These are phyloP conservation scores for Amborella trichopoda DNA, from an alignment of 164 flowering plant genomes.

Conservation along the genomic window DNA sequence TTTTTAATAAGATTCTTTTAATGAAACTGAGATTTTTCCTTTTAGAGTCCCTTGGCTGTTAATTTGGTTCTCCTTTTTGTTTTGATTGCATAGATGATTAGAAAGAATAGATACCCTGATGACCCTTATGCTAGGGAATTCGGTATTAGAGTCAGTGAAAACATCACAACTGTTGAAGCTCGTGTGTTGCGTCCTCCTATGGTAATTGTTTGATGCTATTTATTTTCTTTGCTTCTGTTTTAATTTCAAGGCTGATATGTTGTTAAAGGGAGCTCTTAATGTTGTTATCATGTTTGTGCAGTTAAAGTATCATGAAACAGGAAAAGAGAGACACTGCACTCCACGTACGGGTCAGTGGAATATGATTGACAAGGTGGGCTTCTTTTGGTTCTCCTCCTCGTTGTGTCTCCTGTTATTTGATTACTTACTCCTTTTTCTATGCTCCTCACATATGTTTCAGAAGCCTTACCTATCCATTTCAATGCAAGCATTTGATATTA, in stretches of 20 bases:
- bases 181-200: conserved; percentile 64
- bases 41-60: too few relatives aligned
- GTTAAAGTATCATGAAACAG: conserved; percentile 62
- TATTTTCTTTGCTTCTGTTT: too few relatives aligned
- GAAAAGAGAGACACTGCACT: conserved; percentile 28
- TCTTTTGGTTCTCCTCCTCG: too few relatives aligned
- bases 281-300: too few relatives aligned
- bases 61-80: background rate
- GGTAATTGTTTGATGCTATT: conserved; percentile 46
- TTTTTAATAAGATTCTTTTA: too few relatives aligned
- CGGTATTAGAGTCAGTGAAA: conserved; percentile 37
- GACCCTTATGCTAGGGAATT: conserved; percentile 37
- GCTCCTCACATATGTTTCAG: background rate
- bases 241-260: too few relatives aligned
- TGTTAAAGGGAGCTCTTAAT: too few relatives aligned
- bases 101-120: conserved; percentile 12
- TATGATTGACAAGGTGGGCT: conserved; percentile 82
- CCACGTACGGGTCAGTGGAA: conserved; percentile 90
- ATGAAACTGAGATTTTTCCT: too few relatives aligned
- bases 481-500: too few relatives aligned
- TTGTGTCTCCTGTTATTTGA: too few relatives aligned
- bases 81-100: conserved; percentile 28
- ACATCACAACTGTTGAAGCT: conserved; percentile 37
- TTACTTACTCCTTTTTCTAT: too few relatives aligned
- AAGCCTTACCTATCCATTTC: background rate